Base-by-base conservation (phyloP, 305 asterid genomes). In the Petunia hybrid region DNA sequence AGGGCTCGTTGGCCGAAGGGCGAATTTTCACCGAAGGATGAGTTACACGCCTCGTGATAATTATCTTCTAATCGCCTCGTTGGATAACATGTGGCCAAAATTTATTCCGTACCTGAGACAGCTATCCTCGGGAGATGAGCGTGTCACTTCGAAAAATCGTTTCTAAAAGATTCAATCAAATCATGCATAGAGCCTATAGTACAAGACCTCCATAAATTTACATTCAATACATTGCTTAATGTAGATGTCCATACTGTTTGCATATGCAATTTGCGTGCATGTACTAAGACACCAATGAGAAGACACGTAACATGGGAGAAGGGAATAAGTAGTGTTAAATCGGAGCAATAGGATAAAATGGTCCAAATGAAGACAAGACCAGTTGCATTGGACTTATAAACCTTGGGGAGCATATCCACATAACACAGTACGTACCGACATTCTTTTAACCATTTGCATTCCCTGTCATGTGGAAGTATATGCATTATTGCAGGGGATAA, bases 221-320 rank as follows among this genome's bases (percentile, higher is more conserved):
- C 31, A 22, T 0, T 22, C 31, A 22, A 22, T 22, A 22, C 31
- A 22, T 3, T 67, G 59, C 16, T 16, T 45, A 22, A 22, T 22
- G 31, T 62, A 22, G 53, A 53, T 14, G 35, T 9, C 53, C 60
- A 70, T 66, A 41, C 22, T 62, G 16, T 22, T 22, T 22, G 36
- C 78, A 55, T 80, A 76, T 80, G 77, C 14, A 16, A 40, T 78
- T 48, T 12, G 42, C 5, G 42, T 62, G 65, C 65, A 73, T 60
- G 84, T 76, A 63, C 4, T 4, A 9, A 81, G 42, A 70, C 31
- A 3, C 39, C 1, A 70, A 5, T 46, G 5, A 45, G 8, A 2
- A 46, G 81, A 82, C 84, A 76, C 57, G 56, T 66, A 82, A 82
- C 81, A 43, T 82, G 78, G 84, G 14, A 46, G 16, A 57, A 1